Conservation (phyloP, 441 rosid species). For the Euphorbia corollata region DNA sequence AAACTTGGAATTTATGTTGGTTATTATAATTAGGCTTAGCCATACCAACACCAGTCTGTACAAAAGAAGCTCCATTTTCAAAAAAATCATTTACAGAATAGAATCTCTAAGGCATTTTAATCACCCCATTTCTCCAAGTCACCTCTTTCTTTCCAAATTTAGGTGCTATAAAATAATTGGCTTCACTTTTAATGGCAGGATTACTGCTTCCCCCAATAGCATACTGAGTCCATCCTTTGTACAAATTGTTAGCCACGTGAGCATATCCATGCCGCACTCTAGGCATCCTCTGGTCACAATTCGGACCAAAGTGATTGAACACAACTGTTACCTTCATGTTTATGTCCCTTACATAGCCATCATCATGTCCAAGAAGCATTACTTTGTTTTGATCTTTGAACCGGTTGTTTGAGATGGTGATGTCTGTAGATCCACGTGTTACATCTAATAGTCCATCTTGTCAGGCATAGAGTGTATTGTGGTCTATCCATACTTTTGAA, state of each 20-base stretch:
- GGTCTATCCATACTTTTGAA: no score
- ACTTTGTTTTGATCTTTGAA: no score
- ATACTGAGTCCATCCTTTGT: slow-evolving; percentile 47
- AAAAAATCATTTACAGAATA: slow-evolving; percentile 48
- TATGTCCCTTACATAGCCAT: slow-evolving; percentile 14
- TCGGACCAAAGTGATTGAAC: slow-evolving; percentile 79
- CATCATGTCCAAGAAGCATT: no score
- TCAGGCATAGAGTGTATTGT: no score
- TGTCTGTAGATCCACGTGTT: no score
- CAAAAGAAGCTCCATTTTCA: no score
- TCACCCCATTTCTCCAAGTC: slow-evolving; percentile 41
- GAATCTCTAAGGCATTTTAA: slow-evolving; percentile 40
- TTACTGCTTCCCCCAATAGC: slow-evolving; percentile 82
- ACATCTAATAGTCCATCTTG: no score
- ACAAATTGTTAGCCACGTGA: slow-evolving; percentile 35
- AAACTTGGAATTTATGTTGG: no score
- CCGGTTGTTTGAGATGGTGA: no score
- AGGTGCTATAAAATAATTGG: slow-evolving; percentile 64
- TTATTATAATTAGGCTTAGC: no score
- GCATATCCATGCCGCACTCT: slow-evolving; percentile 76
- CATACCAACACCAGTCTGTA: no score
- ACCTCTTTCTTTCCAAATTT: slow-evolving; percentile 51
- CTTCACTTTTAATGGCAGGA: slow-evolving; percentile 72
- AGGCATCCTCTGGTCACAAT: slow-evolving; percentile 64
- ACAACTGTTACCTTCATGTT: slow-evolving; percentile 70